These are phyloP conservation scores for Diaporthe capsici DNA, from an alignment of 2,329 filamentous ascomycete species.

Conservation along the genomic window DNA sequence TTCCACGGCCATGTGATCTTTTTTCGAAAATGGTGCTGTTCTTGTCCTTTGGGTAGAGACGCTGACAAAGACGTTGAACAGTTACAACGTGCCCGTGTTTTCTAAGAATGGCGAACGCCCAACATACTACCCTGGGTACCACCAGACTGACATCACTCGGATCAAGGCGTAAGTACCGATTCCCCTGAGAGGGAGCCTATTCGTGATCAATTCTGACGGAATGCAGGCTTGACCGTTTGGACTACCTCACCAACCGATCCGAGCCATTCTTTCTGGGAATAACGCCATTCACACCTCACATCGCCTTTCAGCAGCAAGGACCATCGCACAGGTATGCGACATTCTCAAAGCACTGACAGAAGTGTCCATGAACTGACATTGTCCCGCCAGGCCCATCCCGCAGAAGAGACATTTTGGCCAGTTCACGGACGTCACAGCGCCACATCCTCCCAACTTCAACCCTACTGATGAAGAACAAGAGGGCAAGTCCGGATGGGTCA, in stretches of 20 bases:
- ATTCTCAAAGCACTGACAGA: no score
- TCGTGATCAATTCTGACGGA: conserved; percentile 6
- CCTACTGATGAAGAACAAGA: conserved; percentile 42
- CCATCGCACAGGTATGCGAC: conserved; percentile 35
- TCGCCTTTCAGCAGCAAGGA: conserved; percentile 39
- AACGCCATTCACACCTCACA: conserved; percentile 45
- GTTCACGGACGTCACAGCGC: conserved; percentile 43
- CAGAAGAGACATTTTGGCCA: conserved; percentile 41
- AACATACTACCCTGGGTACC: conserved; percentile 44
- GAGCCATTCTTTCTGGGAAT: conserved; percentile 46
- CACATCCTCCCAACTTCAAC: conserved; percentile 46
- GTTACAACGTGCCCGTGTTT: conserved; percentile 47
- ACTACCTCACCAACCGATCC: conserved; percentile 41
- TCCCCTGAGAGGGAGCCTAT: neutral
- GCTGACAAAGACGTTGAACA: neutral
- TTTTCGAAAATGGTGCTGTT: neutral
- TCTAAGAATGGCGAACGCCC: conserved; percentile 45
- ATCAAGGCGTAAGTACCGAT: conserved; percentile 44
- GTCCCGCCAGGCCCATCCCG: conserved; percentile 37
- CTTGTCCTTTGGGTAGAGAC: no score
- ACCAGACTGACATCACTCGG: conserved; percentile 47
- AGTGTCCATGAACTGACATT: neutral
- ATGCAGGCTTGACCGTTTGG: conserved; percentile 42
- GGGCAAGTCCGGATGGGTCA: conserved; percentile 44
- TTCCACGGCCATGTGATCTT: neutral